Evolutionary conservation across 352 stramenopile species (phyloP), one percentile per base, ranked within the genome.

Genomic region (Globisporangium rhizosaccharum): DNA sequence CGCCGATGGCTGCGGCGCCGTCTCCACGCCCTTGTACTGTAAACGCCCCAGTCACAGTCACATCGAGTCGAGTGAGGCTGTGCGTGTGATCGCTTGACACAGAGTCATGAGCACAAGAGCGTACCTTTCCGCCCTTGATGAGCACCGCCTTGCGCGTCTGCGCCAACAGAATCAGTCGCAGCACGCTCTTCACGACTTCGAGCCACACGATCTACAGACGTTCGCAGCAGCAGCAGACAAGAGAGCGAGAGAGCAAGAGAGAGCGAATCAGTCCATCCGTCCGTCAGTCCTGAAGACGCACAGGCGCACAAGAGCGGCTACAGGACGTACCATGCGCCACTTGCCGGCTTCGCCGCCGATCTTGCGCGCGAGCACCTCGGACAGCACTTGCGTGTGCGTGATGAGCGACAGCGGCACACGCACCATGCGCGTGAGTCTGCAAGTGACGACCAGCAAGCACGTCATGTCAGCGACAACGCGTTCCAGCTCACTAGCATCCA

Each of bases 391-490:
- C 42, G 89, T 69, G 51, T 92, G 76, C n/a, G 74, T 80, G 53
- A 92, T 79, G 18, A 94, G 39, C 59, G 85, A 91, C 44, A 94
- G 58, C 45, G 85, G 85, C 39, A 94, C 71, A 2, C 85, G 85
- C 49, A 85, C 51, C 7, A 86, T 37, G 10, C 69, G 75, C 52
- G 70, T 85, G 48, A 88, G 63, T 41, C 72, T 92, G n/a, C 41
- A 62, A 54, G 18, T 11, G 1, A n/a, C 11, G 2, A 26, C 45
- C 20, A 14, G 51, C 39, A 55, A 42, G 7, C 28, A 44, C 30
- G n/a, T 18, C 20, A 26, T 26, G n/a, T 23, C 17, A 25, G 33
- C 11, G 45, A 37, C n/a, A 59, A 25, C 3, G n/a, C 44, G 18
- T 20, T n/a, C 23, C 51, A 14, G 17, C 37, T 4, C 39, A 46